phyloP scores from a whole-genome alignment of 2,329 filamentous ascomycete genomes.

The Alternaria sp. region DNA sequence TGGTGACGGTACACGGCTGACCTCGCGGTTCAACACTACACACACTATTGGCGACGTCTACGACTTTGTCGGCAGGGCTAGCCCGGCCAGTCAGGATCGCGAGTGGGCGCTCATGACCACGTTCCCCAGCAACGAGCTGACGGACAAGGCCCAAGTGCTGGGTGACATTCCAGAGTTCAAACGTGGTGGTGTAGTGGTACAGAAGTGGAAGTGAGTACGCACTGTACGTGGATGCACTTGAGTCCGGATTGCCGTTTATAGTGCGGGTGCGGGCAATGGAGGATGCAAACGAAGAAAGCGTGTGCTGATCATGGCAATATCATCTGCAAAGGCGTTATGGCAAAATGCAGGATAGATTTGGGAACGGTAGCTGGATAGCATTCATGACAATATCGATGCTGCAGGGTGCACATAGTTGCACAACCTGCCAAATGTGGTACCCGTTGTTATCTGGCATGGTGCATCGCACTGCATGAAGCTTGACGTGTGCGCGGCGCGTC shows the following conservation, averaged over 20 bases:
- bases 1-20: constrained; percentile 75
- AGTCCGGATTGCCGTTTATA: neutral
- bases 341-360: constrained; percentile 1
- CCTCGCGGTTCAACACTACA: constrained; percentile 81
- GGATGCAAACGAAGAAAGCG: neutral
- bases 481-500: neutral
- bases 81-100: constrained; percentile 62
- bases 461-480: constrained; percentile 7
- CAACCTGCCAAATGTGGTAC: constrained; percentile 4
- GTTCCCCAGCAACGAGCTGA: constrained; percentile 81
- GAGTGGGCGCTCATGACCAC: constrained; percentile 79
- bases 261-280: neutral
- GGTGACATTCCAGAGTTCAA: constrained; percentile 59
- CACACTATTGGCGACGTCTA: constrained; percentile 82
- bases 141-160: constrained; percentile 63
- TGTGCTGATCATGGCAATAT: neutral
- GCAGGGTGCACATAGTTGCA: constrained; percentile 6
- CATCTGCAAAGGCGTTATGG: neutral
- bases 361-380: neutral
- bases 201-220: constrained; percentile 56
- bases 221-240: neutral
- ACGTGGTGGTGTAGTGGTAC: constrained; percentile 61
- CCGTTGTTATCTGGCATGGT: neutral
- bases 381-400: neutral
- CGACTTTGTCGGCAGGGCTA: constrained; percentile 72